Evolutionary conservation across 2,329 filamentous ascomycete genomes (phyloP).

Genomic region (Verticillium zaregamsianum): DNA sequence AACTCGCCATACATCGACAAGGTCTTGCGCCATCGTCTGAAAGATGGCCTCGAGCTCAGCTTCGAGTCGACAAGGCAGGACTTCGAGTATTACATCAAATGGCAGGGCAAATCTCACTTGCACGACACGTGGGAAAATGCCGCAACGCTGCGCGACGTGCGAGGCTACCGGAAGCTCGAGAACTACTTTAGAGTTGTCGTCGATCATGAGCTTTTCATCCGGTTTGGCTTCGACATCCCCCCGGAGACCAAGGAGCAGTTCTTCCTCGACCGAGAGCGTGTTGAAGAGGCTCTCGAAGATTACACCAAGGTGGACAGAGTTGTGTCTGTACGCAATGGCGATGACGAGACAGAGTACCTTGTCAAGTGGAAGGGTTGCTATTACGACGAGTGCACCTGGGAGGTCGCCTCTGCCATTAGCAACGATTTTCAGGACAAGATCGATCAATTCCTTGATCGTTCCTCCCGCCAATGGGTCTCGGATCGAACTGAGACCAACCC

Average conservation of each 20-base stretch:
- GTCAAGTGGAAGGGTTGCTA: slow-evolving; percentile 96
- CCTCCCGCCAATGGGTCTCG: slow-evolving; percentile 74
- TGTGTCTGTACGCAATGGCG: slow-evolving; percentile 76
- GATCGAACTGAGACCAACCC: slow-evolving; percentile 73
- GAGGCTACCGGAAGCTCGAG: slow-evolving; percentile 83
- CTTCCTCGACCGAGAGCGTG: slow-evolving; percentile 89
- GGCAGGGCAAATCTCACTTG: slow-evolving; percentile 92
- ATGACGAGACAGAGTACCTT: slow-evolving; percentile 80
- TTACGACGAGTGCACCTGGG: slow-evolving; percentile 96
- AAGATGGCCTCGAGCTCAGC: slow-evolving; percentile 59
- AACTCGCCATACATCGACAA: slow-evolving; percentile 83
- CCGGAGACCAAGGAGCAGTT: slow-evolving; percentile 90
- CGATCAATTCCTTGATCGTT: slow-evolving; percentile 83
- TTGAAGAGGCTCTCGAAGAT: slow-evolving; percentile 82
- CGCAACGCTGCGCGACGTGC: slow-evolving; percentile 68
- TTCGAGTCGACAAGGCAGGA: slow-evolving; percentile 63
- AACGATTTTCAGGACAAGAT: slow-evolving; percentile 82
- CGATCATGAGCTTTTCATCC: slow-evolving; percentile 72
- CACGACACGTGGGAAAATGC: slow-evolving; percentile 94
- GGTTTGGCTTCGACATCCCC: slow-evolving; percentile 69
- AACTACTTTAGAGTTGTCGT: slow-evolving; percentile 90
- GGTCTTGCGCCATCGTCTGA: slow-evolving; percentile 80
- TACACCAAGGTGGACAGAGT: slow-evolving; percentile 91
- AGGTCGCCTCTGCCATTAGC: slow-evolving; percentile 69
- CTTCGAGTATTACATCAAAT: slow-evolving; percentile 92